phyloP scores from a whole-genome alignment of 2,329 filamentous ascomycete genomes.

The Hymenoscyphus fructigenus region DNA sequence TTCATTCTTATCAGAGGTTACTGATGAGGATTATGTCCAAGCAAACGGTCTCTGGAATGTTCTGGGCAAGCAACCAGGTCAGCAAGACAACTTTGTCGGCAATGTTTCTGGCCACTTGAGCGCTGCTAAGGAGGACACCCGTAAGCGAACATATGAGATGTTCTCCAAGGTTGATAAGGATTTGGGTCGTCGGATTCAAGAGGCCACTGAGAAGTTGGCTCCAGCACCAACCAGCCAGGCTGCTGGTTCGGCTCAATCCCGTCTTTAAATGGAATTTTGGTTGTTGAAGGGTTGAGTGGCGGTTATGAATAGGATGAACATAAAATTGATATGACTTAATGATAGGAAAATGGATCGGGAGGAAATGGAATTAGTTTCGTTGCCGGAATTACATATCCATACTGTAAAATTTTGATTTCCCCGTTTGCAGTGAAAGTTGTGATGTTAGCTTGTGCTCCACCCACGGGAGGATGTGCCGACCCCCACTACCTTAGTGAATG shows the following conservation, averaged over 20 bases:
- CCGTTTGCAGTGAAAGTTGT: too few species aligned
- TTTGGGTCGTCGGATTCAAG: conserved; percentile 52
- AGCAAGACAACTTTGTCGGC: conserved; percentile 60
- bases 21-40: conserved; percentile 35
- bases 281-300: neutral
- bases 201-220: conserved; percentile 48
- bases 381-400: neutral
- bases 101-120: conserved; percentile 59
- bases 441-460: too few species aligned
- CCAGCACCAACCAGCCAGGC: conserved; percentile 24
- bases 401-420: neutral
- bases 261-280: conserved; percentile 12
- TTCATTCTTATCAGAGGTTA: conserved; percentile 43
- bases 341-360: neutral
- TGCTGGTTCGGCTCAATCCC: conserved; percentile 19
- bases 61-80: conserved; percentile 47
- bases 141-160: conserved; percentile 60
- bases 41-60: conserved; percentile 39
- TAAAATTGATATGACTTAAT: neutral
- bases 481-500: neutral
- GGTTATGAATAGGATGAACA: neutral
- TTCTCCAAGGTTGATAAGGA: conserved; percentile 55
- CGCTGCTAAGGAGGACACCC: conserved; percentile 52
- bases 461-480: too few species aligned
- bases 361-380: neutral